Evolutionary conservation across 2,329 filamentous ascomycete genomes (phyloP), one percentile per base, ranked within the genome.

Genomic region (Pseudopyricularia cyperi): DNA sequence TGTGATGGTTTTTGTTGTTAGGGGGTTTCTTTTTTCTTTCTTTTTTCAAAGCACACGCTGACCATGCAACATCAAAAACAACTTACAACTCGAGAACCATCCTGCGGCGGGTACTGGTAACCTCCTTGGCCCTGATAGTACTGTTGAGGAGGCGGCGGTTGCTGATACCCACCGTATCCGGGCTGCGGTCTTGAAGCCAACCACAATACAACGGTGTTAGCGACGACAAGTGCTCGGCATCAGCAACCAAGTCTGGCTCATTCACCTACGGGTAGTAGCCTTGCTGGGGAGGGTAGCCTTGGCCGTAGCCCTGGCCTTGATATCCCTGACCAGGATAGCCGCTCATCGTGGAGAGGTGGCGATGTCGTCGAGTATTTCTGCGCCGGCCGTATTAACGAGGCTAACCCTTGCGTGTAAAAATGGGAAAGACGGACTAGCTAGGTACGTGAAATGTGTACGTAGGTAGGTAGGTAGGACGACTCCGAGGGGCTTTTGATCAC

Each of bases 101-200:
- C 50, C 22, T 57, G 59, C 14, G 59, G 59, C 17, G 54, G 53
- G 52, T 60, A 58, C 46, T 60, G 59, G 26, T 49, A 49, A 17
- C 47, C 47, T 17, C 47, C 47, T 9, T 34, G 22, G 12, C 24
- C 22, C 37, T 39, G 37, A 19, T 44, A 39, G 22, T 51, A 24
- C 19, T 51, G 49, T 4, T 28, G 34, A 12, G 49, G 49, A 8
- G 42, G 50, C 37, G 28, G 50, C 28, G 39, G 52, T 19, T 56
- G 55, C 37, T 52, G 55, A 12, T 52, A 51, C 32, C 52, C 46
- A 46, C 53, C 51, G 19, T 54, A 49, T 5, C 47, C 47, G 22
- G 11, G 54, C 26, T 53, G 56, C 35, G 52, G 54, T 44, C 39
- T 44, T 19, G 17, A 19, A 44, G 24, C 22, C 12, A 24, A 26